Evolutionary conservation across 2,329 filamentous ascomycete genomes (phyloP), one percentile per base, ranked within the genome.

Genomic region (Pseudogymnoascus sp.): DNA sequence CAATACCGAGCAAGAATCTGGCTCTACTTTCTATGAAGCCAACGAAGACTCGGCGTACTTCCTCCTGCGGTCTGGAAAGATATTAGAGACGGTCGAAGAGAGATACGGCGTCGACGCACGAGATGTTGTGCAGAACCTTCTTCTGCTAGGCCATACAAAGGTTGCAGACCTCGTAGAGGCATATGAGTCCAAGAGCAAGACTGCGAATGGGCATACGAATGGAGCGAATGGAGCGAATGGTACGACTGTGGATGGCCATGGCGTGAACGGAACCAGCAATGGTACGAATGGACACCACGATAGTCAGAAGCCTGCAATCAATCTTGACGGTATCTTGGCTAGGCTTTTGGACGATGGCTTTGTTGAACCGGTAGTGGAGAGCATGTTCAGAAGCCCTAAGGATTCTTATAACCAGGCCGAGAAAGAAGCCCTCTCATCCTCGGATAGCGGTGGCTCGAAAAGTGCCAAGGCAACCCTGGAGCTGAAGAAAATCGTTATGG

Each of bases 31-130:
- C 72, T 99, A 97, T 76, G 90, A 96, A 73, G 89, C 91, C 63
- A 92, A 97, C 70, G 80, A 87, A 71, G 80, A 86, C 67, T 85
- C 87, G 65, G 90, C 91, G 66, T 97, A 97, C 76, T 87, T 87
- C 68, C 80, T 97, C 44, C 80, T 92, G 38, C 89, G 94, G 63
- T 84, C 85, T 3, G 92, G 91, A 44, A 94, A 91, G 75, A 89
- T 96, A 39, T 77, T 94, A 29, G 84, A 92, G 66, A 79, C 91
- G 64, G 82, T 94, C 44, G 86, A 91, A 67, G 82, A 81, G 35
- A 84, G 88, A 68, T 88, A 91, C 71, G 93, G 92, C 15, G 77
- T 80, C n/a, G 82, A 86, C 65, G 91, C 91, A 31, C 84, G 86
- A 62, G 84, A 87, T 65, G 80, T 97, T 39, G 82, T 94, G 63